Percentiles rank a stretch among this genome's conserved stretches.
phyloP scores from a whole-genome alignment of 148 eudicot genomes.

The Bassia scoparia region DNA sequence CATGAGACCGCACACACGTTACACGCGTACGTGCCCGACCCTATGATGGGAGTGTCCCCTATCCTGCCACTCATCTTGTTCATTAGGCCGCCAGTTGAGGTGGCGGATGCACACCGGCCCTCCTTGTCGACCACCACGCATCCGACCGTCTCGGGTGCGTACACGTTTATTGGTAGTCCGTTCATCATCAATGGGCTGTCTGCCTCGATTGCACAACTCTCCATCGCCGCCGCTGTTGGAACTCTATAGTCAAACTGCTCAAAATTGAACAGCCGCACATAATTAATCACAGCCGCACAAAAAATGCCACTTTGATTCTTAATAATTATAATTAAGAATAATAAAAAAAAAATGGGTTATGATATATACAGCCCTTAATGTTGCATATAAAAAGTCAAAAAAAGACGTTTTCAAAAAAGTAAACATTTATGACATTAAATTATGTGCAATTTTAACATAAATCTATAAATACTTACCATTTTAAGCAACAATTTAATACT shows the following conservation, averaged over 20 bases:
- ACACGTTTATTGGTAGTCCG: slow-evolving; percentile 66
- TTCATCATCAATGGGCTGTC: slow-evolving; percentile 60
- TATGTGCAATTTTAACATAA: no score
- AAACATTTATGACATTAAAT: no score
- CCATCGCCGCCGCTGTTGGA: slow-evolving; percentile 36
- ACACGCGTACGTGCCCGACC: slow-evolving; percentile 84
- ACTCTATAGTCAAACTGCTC: slow-evolving; percentile 75
- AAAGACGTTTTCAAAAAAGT: no score
- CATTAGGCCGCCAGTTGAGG: slow-evolving; percentile 87
- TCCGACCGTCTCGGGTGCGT: slow-evolving; percentile 89
- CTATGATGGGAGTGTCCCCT: slow-evolving; percentile 80
- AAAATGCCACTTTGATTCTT: no score
- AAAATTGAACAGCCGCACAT: background rate
- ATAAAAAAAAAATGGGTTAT: no score
- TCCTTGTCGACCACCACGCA: slow-evolving; percentile 72
- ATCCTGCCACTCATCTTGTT: slow-evolving; percentile 78
- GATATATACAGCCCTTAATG: no score
- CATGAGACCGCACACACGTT: slow-evolving; percentile 75
- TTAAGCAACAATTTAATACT: no score
- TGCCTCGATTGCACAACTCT: slow-evolving; percentile 42
- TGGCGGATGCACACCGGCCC: slow-evolving; percentile 89
- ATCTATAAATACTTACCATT: no score
- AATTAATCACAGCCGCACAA: no score
- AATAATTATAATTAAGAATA: no score
- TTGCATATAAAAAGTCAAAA: no score